These are phyloP conservation scores for Sclerotinia subarctica DNA, from an alignment of 2,329 filamentous ascomycete genomes.

Conservation along the genomic window DNA sequence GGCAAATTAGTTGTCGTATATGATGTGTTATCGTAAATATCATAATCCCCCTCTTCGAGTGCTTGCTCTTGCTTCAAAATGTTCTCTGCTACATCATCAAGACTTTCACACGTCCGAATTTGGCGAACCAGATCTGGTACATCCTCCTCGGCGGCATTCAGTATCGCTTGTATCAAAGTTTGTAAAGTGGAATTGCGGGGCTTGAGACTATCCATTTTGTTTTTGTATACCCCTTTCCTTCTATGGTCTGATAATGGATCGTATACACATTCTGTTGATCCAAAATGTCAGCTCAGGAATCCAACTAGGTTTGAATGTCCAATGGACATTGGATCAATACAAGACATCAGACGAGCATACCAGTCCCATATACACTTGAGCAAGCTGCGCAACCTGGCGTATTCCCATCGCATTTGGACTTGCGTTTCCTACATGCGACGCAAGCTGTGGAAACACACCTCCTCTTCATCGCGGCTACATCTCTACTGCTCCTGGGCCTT, in stretches of 20 bases:
- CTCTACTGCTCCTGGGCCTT: conserved; percentile 36
- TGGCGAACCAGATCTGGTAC: conserved; percentile 76
- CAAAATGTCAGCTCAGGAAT: conserved; percentile 14
- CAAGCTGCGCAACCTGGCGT: conserved; percentile 93
- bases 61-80: conserved; percentile 37
- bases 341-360: conserved; percentile 27
- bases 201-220: conserved; percentile 85
- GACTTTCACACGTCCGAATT: conserved; percentile 78
- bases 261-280: conserved; percentile 71
- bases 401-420: conserved; percentile 89
- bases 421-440: conserved; percentile 73
- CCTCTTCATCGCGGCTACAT: conserved; percentile 51
- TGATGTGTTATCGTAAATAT: conserved; percentile 44
- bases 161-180: conserved; percentile 86
- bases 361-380: conserved; percentile 82
- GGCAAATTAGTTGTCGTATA: conserved; percentile 44
- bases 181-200: conserved; percentile 84
- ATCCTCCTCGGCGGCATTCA: conserved; percentile 87
- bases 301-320: neutral
- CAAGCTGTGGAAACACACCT: conserved; percentile 83
- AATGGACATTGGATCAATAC: neutral
- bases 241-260: conserved; percentile 95
- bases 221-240: conserved; percentile 93
- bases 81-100: conserved; percentile 38
- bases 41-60: conserved; percentile 40